These are phyloP conservation scores for Naegleria fowleri DNA, from an alignment of 208 protist species.

Conservation along the genomic window DNA sequence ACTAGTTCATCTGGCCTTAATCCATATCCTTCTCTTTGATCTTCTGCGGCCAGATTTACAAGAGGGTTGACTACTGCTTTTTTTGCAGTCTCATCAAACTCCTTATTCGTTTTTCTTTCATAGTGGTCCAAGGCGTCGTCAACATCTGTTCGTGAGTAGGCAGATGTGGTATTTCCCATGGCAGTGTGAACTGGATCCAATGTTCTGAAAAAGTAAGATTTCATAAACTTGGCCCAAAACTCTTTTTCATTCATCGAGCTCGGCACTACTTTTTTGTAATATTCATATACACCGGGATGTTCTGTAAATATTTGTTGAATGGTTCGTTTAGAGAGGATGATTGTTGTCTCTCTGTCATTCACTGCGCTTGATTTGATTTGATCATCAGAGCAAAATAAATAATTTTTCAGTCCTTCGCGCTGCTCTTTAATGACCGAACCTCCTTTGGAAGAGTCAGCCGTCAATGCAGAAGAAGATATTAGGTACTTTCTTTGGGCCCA, in stretches of 20 bases:
- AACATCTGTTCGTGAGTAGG: not conserved
- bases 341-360: not conserved
- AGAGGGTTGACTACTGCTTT: not conserved
- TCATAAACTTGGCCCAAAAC: constrained; percentile 6
- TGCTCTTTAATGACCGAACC: not conserved
- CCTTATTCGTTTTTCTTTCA: not conserved
- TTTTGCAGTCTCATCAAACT: constrained; percentile 8
- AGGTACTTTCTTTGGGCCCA: constrained; percentile 7
- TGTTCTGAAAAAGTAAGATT: not conserved
- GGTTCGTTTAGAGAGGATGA: not conserved
- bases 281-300: not conserved
- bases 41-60: not conserved
- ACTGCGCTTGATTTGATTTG: not conserved
- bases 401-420: not conserved
- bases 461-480: not conserved
- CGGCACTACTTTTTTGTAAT: not conserved
- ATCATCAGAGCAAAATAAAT: not conserved
- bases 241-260: not conserved
- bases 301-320: constrained; percentile 19
- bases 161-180: not conserved
- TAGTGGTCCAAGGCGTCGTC: not conserved
- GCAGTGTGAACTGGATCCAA: not conserved
- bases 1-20: not conserved
- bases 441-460: not conserved
- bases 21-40: not conserved